Evolutionary conservation across 2,329 filamentous ascomycete species (phyloP).

Genomic region (Cadophora luteo-olivacea): DNA sequence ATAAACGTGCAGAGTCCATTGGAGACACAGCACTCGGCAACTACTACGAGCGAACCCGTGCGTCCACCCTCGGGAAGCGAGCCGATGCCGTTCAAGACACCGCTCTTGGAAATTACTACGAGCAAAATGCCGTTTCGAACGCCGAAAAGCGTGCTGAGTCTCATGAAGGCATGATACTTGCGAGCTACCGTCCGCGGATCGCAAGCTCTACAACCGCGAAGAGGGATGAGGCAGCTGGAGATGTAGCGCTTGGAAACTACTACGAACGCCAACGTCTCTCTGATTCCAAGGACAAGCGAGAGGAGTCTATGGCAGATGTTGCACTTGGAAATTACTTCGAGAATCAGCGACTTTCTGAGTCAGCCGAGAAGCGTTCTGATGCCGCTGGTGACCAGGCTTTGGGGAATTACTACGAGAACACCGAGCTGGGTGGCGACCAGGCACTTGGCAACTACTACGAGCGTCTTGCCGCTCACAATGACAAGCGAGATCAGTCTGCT

Average conservation of each 20-base stretch:
- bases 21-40: background rate
- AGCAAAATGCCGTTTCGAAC: background rate
- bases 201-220: background rate
- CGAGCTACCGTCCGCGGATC: background rate
- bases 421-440: background rate
- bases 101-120: background rate
- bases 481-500: background rate
- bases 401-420: background rate
- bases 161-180: background rate
- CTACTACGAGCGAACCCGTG: background rate
- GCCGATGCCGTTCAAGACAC: background rate
- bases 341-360: background rate
- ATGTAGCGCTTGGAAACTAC: conserved; percentile 6
- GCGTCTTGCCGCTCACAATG: background rate
- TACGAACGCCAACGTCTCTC: background rate
- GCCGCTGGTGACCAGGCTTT: background rate
- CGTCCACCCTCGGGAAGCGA: too few species aligned
- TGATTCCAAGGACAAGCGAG: background rate
- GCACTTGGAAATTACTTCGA: conserved; percentile 3
- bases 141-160: background rate
- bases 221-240: background rate
- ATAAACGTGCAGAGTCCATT: background rate
- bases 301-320: background rate
- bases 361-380: background rate
- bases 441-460: conserved; percentile 1